Evolutionary conservation across 352 stramenopile species (phyloP).

Genomic region (Phytophthora sp.): DNA sequence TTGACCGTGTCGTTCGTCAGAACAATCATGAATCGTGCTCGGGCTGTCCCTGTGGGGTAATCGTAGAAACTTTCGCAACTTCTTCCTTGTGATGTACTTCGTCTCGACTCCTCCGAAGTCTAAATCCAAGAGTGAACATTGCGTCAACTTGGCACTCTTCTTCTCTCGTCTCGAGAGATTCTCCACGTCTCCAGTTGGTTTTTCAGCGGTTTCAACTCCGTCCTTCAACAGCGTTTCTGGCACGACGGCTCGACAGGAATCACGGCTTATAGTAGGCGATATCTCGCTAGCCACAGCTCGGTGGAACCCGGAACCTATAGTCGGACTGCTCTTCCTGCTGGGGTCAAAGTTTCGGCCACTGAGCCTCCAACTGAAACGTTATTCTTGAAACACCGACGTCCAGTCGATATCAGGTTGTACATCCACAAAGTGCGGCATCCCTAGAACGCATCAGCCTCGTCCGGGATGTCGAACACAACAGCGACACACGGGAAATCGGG

Average conservation of each 20-base stretch:
- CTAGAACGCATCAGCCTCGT: too few species aligned
- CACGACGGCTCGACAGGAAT: constrained; percentile 13
- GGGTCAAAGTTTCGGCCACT: background rate
- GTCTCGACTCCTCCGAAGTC: constrained; percentile 16
- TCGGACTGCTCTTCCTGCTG: constrained; percentile 2
- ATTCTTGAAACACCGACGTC: constrained; percentile 13
- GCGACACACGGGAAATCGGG: constrained; percentile 6
- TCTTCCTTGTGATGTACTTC: constrained; percentile 27
- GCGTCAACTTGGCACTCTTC: too few species aligned
- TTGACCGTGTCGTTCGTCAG: too few species aligned
- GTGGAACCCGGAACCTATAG: constrained; percentile 7
- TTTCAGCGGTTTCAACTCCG: constrained; percentile 9
- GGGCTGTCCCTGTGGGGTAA: too few species aligned
- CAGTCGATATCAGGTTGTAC: constrained; percentile 15
- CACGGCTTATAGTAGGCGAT: constrained; percentile 5
- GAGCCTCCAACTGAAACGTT: constrained; percentile 2
- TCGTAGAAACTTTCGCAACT: too few species aligned
- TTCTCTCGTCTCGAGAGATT: too few species aligned
- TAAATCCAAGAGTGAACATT: too few species aligned
- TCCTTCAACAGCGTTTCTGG: constrained; percentile 11
- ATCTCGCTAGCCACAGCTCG: constrained; percentile 4
- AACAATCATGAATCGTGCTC: too few species aligned
- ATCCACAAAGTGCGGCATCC: constrained; percentile 18
- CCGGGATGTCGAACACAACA: constrained; percentile 8
- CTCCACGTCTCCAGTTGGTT: too few species aligned